Evolutionary conservation across 331 rosid species (phyloP), one percentile per base, ranked within the genome.

Genomic region (Pyracantha coccinea): DNA sequence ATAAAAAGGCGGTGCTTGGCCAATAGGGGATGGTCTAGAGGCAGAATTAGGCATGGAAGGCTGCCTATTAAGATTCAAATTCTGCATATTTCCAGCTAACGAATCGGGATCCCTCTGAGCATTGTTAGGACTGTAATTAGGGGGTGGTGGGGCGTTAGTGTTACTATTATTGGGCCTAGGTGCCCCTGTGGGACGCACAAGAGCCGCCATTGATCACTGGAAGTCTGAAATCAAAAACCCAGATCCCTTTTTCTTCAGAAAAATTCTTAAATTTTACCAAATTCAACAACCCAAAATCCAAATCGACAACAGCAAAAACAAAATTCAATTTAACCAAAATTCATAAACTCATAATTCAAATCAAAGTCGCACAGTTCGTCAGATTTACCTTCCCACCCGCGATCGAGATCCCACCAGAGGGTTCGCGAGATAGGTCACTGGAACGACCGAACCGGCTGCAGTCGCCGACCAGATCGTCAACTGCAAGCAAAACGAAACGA

Each of bases 161-260:
- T 78, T 81, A 67, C 68, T 84, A 29, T 47, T 85, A n/a, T 86
- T 85, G 82, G 97, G 93, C 81, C 97, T 88, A 75, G 94, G 90
- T 84, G 94, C 97, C 94, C 98, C 94, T 72, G 89, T 85, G 78
- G 94, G 97, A 88, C 96, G 97, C 97, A 88, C 91, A 79, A 82
- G 77, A 82, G 94, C 92, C 70, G 94, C 92, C 98, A 93, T 93
- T 72, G 67, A 74, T 76, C 80, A 80, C 80, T 60, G 19, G 7
- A 15, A 47, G n/a, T 47, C 54, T 47, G 85, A 78, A 79, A 82
- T 73, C 82, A 61, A 70, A 77, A 68, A 80, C 76, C 77, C 78
- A 77, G 76, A 65, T 78, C 81, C 75, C 76, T 71, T 32, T 68
- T 21, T 54, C 75, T 59, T 58, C 58, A 66, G 8, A 35, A 38